phyloP scores from a whole-genome alignment of 2,329 filamentous ascomycete genomes.

The Penicillium capsulatum region DNA sequence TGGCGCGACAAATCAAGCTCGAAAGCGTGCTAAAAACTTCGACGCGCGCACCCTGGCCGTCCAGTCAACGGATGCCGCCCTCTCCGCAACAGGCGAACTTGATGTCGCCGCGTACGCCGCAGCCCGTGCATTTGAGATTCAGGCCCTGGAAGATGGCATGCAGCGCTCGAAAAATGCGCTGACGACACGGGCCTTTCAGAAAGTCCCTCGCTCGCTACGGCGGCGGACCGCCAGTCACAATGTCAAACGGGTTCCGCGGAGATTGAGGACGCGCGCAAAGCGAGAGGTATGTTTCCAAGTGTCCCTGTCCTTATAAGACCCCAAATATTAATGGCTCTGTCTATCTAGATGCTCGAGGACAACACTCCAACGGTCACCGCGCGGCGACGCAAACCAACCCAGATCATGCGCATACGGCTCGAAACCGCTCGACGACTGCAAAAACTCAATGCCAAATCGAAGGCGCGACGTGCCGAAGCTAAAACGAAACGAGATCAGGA shows the following conservation, averaged over 20 bases:
- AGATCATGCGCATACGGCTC: slow-evolving; percentile 53
- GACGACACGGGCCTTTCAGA: slow-evolving; percentile 77
- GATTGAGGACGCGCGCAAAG: slow-evolving; percentile 65
- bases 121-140: slow-evolving; percentile 84
- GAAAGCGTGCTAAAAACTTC: slow-evolving; percentile 43
- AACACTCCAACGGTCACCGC: slow-evolving; percentile 79
- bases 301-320: too few species aligned
- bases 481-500: slow-evolving; percentile 41
- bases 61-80: slow-evolving; percentile 44
- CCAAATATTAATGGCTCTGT: background rate
- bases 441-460: slow-evolving; percentile 51
- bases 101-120: slow-evolving; percentile 80
- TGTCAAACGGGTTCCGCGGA: slow-evolving; percentile 78
- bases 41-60: slow-evolving; percentile 44
- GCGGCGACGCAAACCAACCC: slow-evolving; percentile 44
- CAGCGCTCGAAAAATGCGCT: slow-evolving; percentile 62
- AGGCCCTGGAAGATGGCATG: slow-evolving; percentile 78
- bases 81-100: slow-evolving; percentile 67
- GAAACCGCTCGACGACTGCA: slow-evolving; percentile 72
- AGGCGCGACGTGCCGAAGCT: slow-evolving; percentile 41
- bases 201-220: slow-evolving; percentile 78
- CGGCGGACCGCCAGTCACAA: slow-evolving; percentile 92
- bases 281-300: slow-evolving; percentile 48
- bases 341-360: slow-evolving; percentile 72
- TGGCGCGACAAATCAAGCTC: slow-evolving; percentile 27